Base-by-base conservation (phyloP, 495 filamentous ascomycete genomes). In the Podospora australis region DNA sequence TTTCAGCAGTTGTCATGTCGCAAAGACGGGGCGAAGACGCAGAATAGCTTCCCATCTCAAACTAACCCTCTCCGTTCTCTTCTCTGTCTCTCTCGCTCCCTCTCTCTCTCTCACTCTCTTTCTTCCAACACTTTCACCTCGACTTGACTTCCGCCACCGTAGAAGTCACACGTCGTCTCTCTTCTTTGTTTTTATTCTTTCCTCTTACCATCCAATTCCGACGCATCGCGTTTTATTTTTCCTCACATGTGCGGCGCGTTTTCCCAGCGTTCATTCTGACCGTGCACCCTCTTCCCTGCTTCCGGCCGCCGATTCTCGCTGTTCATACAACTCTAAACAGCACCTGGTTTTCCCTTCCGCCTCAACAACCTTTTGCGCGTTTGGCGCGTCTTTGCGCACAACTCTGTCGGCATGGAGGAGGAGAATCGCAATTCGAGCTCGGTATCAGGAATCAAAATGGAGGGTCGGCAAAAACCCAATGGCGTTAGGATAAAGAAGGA, bases 351-450 rank as follows among this genome's bases (percentile, higher is more conserved):
- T n/a, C n/a, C 13, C 34, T 36, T 36, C n/a, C 34, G 26, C 17
- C 34, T 36, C 34, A n/a, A 16, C 34, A 6, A 30, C 26, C 6
- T 13, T 13, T 13, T 30, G 21, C 38, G n/a, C 16, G 46, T 10
- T 13, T 10, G 17, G 22, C 32, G 50, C 45, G 45, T 32, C 29
- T 41, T 21, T 40, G 47, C 49, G 50, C 47, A 46, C 21, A 36
- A 32, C 21, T 22, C 36, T 39, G 20, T 26, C 36, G 34, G 32
- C 36, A 74, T 75, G 70, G 72, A 68, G 57, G 70, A 68, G 45
- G 63, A 64, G 28, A 64, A 63, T 29, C 56, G 49, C 59, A 49
- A 59, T n/a, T 57, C 59, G 29, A 60, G 62, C 48, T 56, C 62
- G 49, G 56, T 56, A 47, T 62, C 57, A 36, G 50, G 52, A 28